Conservation (phyloP, 768 basidiomycete species). For the Rhizopogon salebrosus region DNA sequence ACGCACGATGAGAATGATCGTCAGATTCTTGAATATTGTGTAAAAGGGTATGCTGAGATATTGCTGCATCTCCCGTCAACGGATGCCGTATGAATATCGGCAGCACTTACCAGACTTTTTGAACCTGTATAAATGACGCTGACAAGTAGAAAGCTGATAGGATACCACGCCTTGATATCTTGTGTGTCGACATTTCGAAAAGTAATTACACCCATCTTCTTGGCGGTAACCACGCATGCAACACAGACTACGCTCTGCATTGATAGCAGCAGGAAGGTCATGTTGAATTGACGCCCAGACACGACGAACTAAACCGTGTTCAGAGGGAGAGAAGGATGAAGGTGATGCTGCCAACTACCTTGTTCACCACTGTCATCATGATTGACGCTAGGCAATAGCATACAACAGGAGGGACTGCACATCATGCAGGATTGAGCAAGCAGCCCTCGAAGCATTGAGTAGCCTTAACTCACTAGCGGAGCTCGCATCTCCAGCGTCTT, state of each 20-base stretch:
- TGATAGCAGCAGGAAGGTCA: constrained; percentile 92
- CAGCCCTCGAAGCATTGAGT: background rate
- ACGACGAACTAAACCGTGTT: constrained; percentile 72
- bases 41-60: constrained; percentile 95
- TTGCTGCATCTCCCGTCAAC: constrained; percentile 55
- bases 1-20: constrained; percentile 95
- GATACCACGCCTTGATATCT: constrained; percentile 92
- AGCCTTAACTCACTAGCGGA: constrained; percentile 20
- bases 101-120: constrained; percentile 82
- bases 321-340: background rate
- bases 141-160: constrained; percentile 88
- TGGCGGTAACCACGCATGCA: constrained; percentile 65
- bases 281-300: constrained; percentile 87
- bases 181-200: constrained; percentile 78
- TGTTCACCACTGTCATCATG: constrained; percentile 96
- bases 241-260: constrained; percentile 91
- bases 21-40: constrained; percentile 98
- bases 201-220: constrained; percentile 72
- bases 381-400: constrained; percentile 93
- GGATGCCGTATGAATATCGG: background rate
- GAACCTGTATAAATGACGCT: constrained; percentile 97
- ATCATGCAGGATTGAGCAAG: background rate
- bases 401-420: constrained; percentile 69
- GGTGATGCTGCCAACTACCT: constrained; percentile 44
- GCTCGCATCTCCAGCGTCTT: constrained; percentile 10